Conservation (phyloP, 768 basidiomycete species). For the Psilocybe azurescens region DNA sequence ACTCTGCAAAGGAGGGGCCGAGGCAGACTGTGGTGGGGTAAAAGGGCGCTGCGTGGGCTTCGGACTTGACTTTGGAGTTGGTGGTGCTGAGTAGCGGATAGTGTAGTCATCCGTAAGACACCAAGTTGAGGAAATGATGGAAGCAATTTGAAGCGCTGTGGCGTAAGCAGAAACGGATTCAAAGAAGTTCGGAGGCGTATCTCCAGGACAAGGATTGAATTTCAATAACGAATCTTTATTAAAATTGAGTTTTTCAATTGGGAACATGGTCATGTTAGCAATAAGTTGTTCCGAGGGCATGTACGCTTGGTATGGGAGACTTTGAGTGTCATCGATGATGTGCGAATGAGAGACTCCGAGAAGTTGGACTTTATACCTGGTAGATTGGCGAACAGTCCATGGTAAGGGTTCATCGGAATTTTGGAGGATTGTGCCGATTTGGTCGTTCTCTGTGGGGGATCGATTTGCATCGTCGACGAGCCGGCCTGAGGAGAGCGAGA, state of each 20-base stretch:
- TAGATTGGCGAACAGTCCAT: constrained; percentile 67
- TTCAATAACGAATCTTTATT: constrained; percentile 40
- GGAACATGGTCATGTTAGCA: constrained; percentile 48
- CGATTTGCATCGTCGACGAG: constrained; percentile 13
- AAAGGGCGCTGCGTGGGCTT: constrained; percentile 19
- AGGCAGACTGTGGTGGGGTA: constrained; percentile 20
- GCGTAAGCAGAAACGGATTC: constrained; percentile 68
- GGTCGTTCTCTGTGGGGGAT: constrained; percentile 19
- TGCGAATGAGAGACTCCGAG: constrained; percentile 59
- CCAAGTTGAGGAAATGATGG: constrained; percentile 68
- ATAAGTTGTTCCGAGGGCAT: constrained; percentile 59
- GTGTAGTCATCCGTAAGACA: constrained; percentile 77
- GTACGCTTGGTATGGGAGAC: constrained; percentile 80
- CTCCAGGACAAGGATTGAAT: constrained; percentile 58
- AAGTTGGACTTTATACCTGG: constrained; percentile 70
- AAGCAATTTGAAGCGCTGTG: constrained; percentile 74
- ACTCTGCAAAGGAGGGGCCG: constrained; percentile 15
- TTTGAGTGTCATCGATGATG: constrained; percentile 55
- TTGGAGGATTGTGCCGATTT: constrained; percentile 28
- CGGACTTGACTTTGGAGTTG: constrained; percentile 18
- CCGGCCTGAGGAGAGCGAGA: constrained; percentile 11
- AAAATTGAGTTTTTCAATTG: constrained; percentile 48
- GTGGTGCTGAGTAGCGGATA: constrained; percentile 54
- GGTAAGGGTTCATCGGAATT: constrained; percentile 33
- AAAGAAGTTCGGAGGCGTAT: constrained; percentile 41